Evolutionary conservation across 140 eudicot genomes (phyloP).

Genomic region (Oenanthe javanica): DNA sequence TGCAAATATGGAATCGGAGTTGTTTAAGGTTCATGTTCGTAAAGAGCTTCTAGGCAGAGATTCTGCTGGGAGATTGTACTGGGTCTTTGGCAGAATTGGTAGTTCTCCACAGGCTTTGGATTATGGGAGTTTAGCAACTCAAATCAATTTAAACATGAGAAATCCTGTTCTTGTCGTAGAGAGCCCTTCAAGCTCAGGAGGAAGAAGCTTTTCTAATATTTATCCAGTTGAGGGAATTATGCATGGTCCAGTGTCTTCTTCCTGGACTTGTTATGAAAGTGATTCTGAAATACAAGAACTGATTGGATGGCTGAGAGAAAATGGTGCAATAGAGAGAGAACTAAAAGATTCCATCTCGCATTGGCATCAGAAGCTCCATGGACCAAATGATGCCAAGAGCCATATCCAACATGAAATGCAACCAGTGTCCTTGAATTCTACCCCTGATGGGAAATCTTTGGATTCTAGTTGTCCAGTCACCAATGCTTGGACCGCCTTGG

Average conservation of each 20-base stretch:
- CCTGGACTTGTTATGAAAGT: constrained; percentile 68
- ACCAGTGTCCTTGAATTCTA: not conserved
- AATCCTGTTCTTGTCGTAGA: constrained; percentile 1
- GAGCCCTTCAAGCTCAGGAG: constrained; percentile 1
- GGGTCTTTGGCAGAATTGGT: constrained; percentile 50
- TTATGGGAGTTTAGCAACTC: not conserved
- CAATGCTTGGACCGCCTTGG: constrained; percentile 50
- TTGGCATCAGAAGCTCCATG: constrained; percentile 40
- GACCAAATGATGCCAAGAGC: constrained; percentile 13
- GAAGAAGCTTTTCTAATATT: constrained; percentile 11
- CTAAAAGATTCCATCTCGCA: constrained; percentile 57
- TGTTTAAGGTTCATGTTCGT: constrained; percentile 50
- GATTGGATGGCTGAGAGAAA: constrained; percentile 53
- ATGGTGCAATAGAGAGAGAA: constrained; percentile 59
- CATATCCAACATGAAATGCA: constrained; percentile 21
- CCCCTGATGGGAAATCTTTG: constrained; percentile 8
- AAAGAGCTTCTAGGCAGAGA: constrained; percentile 78
- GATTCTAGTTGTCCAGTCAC: constrained; percentile 31
- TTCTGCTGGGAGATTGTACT: constrained; percentile 67
- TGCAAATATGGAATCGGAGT: constrained; percentile 43
- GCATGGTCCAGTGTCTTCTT: constrained; percentile 23
- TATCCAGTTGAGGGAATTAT: constrained; percentile 14
- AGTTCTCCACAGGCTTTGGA: constrained; percentile 1
- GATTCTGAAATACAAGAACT: constrained; percentile 59
- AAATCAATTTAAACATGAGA: not conserved